phyloP scores from a whole-genome alignment of 805 yeast genomes.

The Kluyveromyces siamensis region DNA sequence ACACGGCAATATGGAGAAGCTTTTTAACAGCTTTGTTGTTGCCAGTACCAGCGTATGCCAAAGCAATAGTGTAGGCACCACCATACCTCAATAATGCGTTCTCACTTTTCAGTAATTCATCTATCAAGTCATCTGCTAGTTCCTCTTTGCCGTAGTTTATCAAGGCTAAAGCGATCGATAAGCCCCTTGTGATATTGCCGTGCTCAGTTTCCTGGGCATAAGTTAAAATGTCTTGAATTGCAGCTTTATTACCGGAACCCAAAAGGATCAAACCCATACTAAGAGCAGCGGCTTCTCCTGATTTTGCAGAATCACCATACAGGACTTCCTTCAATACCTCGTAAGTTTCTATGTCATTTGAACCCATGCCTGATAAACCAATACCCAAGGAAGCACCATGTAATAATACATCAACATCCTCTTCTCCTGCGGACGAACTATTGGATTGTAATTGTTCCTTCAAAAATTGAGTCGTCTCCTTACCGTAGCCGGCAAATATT shows the following conservation, averaged over 20 bases:
- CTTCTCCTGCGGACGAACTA: constrained; percentile 46
- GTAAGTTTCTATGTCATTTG: constrained; percentile 62
- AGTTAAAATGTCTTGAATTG: constrained; percentile 69
- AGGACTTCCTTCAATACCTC: constrained; percentile 77
- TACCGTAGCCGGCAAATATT: constrained; percentile 93
- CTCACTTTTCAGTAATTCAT: constrained; percentile 59
- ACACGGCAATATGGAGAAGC: constrained; percentile 85
- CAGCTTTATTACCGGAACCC: constrained; percentile 71
- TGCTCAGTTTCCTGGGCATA: constrained; percentile 95
- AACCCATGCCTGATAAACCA: constrained; percentile 96
- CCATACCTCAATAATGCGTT: constrained; percentile 87
- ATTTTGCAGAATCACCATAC: constrained; percentile 83
- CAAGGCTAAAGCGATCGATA: constrained; percentile 82
- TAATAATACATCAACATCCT: constrained; percentile 70
- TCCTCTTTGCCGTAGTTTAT: constrained; percentile 81
- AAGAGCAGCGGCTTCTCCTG: constrained; percentile 94
- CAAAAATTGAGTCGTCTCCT: constrained; percentile 73
- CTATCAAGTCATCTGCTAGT: constrained; percentile 61
- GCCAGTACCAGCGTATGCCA: constrained; percentile 96
- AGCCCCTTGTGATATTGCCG: constrained; percentile 89
- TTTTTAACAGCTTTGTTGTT: constrained; percentile 79
- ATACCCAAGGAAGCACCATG: constrained; percentile 95
- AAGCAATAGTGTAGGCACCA: constrained; percentile 87
- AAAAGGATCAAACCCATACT: constrained; percentile 95
- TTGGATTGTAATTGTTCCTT: constrained; percentile 64